Evolutionary conservation across 331 rosid species (phyloP).

Genomic region (Telfairia occidentalis): DNA sequence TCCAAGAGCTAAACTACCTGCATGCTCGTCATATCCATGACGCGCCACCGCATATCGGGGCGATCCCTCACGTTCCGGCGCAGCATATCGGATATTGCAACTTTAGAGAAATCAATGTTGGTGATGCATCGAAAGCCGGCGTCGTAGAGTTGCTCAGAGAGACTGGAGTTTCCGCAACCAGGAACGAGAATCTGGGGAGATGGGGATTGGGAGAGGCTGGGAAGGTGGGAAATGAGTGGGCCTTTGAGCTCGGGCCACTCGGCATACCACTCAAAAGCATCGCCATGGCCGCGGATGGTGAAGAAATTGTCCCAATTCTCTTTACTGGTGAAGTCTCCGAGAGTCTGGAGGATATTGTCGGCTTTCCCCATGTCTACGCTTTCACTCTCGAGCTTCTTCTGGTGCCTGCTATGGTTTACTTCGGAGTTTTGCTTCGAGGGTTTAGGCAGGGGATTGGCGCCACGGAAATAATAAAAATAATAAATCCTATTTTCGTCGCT

Average conservation of each 20-base stretch:
- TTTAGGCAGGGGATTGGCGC: constrained; percentile 9
- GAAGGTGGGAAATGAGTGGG: constrained; percentile 48
- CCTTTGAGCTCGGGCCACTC: constrained; percentile 56
- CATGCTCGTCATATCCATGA: constrained; percentile 90
- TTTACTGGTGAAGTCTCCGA: constrained; percentile 82
- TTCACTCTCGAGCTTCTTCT: not conserved
- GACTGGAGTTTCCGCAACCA: constrained; percentile 84
- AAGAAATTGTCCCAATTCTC: constrained; percentile 96
- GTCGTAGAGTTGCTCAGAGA: constrained; percentile 81
- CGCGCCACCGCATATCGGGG: constrained; percentile 87
- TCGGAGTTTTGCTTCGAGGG: not conserved
- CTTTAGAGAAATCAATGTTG: constrained; percentile 82
- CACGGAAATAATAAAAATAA: not conserved
- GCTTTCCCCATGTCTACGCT: constrained; percentile 25
- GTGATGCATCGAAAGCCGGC: constrained; percentile 50
- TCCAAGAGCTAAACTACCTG: constrained; percentile 25
- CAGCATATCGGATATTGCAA: constrained; percentile 77
- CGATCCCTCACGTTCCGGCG: constrained; percentile 83
- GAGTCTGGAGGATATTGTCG: constrained; percentile 52
- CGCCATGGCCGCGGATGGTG: constrained; percentile 51
- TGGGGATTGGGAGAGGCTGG: not conserved
- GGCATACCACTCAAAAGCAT: constrained; percentile 92
- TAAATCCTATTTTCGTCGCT: not conserved
- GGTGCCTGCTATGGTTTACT: not conserved
- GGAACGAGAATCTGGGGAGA: constrained; percentile 51